These are phyloP conservation scores for Cyclostephanos tholiformis DNA, from an alignment of 108 stramenopile species.

Conservation along the genomic window DNA sequence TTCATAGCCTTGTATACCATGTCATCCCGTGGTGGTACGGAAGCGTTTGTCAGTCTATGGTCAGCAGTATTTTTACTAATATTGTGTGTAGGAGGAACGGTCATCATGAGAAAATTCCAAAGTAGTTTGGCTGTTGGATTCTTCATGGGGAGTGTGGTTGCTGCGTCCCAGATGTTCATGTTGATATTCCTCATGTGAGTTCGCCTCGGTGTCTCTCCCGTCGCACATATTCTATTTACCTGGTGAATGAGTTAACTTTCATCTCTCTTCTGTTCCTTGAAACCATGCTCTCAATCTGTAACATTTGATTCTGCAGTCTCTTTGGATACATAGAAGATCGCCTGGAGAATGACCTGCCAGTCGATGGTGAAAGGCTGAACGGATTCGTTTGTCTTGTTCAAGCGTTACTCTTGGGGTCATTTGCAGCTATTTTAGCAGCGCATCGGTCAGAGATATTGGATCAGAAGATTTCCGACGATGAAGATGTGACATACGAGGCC, in stretches of 20 bases:
- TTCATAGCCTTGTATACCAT: slow-evolving; percentile 68
- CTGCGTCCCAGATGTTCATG: slow-evolving; percentile 82
- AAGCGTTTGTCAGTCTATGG: slow-evolving; percentile 79
- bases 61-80: slow-evolving; percentile 65
- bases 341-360: slow-evolving; percentile 40
- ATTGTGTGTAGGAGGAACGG: slow-evolving; percentile 84
- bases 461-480: slow-evolving; percentile 44
- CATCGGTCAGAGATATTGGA: slow-evolving; percentile 86
- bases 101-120: slow-evolving; percentile 91
- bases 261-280: not conserved
- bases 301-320: slow-evolving; percentile 37
- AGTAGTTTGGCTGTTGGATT: slow-evolving; percentile 84
- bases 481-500: slow-evolving; percentile 29
- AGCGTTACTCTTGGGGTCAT: slow-evolving; percentile 68
- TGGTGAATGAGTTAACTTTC: not conserved
- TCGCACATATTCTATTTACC: not conserved
- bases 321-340: slow-evolving; percentile 74
- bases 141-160: slow-evolving; percentile 87
- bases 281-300: slow-evolving; percentile 1
- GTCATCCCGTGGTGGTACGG: slow-evolving; percentile 65
- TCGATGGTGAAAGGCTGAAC: slow-evolving; percentile 67
- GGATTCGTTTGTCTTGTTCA: slow-evolving; percentile 69
- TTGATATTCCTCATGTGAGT: slow-evolving; percentile 79
- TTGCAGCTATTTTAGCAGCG: slow-evolving; percentile 80
- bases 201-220: not conserved